phyloP scores from a whole-genome alignment of 495 filamentous ascomycete genomes.

The Amniculicola lignicola region DNA sequence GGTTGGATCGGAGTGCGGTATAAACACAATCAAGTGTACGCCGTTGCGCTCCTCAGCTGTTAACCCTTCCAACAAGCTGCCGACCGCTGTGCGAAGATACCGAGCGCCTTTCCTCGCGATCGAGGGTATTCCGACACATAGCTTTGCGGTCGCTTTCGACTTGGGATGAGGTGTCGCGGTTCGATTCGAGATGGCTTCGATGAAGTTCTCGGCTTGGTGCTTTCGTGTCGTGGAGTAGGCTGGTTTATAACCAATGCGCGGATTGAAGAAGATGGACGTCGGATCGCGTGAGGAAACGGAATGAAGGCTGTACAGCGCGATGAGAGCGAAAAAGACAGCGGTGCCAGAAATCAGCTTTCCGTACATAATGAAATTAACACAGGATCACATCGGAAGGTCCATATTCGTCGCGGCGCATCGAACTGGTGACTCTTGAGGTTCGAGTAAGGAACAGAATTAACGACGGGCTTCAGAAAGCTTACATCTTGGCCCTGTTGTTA shows the following conservation, averaged over 20 bases:
- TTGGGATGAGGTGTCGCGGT: slow-evolving; percentile 7
- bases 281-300: slow-evolving; percentile 43
- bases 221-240: slow-evolving; percentile 44
- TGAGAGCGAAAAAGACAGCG: slow-evolving; percentile 18
- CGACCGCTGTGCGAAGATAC: slow-evolving; percentile 51
- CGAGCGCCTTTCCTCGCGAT: slow-evolving; percentile 28
- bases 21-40: slow-evolving; percentile 52
- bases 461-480: no score
- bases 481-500: no score
- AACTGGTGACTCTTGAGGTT: no score
- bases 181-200: slow-evolving; percentile 17
- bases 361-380: no score
- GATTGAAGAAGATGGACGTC: slow-evolving; percentile 47
- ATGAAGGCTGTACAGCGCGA: slow-evolving; percentile 20
- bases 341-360: slow-evolving; percentile 9
- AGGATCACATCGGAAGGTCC: no score
- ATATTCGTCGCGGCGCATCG: no score
- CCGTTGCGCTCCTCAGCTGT: slow-evolving; percentile 46
- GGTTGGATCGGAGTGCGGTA: slow-evolving; percentile 50
- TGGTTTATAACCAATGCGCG: slow-evolving; percentile 42
- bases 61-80: slow-evolving; percentile 51
- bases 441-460: no score
- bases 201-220: slow-evolving; percentile 41
- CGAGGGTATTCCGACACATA: slow-evolving; percentile 35
- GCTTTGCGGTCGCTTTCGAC: background rate